Evolutionary conservation across 257 asterid genomes (phyloP), one percentile per base, ranked within the genome.

Genomic region (Haberlea rhodopensis): DNA sequence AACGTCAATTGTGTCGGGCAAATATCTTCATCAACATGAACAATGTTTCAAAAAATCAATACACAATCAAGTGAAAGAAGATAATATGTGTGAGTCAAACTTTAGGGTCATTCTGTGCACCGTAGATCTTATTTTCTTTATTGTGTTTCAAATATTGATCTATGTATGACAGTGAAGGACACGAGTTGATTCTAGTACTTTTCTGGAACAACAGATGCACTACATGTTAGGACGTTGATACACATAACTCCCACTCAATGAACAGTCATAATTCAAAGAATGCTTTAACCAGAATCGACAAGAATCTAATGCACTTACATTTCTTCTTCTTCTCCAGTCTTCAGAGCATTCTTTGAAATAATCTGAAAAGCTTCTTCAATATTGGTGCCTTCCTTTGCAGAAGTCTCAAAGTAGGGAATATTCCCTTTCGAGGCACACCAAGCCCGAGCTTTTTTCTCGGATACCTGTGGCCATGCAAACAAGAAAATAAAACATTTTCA

Each of bases 381-480:
- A 56, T 84, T 81, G 70, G 74, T 76, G 49, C 87, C 90, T 73
- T 81, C 90, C 69, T 84, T 84, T 25, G 90, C 90, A 6, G 90
- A 84, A 45, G 90, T 84, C 78, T 81, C 90, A 62, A 84, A 81
- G 79, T 84, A 84, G 8, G 90, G 85, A 45, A 84, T 73, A 57
- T 74, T 81, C 63, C 84, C 91, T 46, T 82, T 84, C 34, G 91
- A 71, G 26, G 86, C 84, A 73, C 91, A 81, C 91, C 91, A 84
- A 1, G 72, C 81, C 65, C 74, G 77, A 29, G 79, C 84, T 67
- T 79, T 79, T 76, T 79, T 79, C 79, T 79, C 84, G 23, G 81
- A 79, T 31, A 79, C 80, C 84, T 79, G 79, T 1, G 23, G 40
- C 4, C 10, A 19, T n/a, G 3, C 4, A 46, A 26, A 18, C 24